A percentile compares a stretch with the other conserved stretches of the same genome.
Conservation (phyloP, 1,284 basidiomycete genomes). For the Ganoderma lingzhi region DNA sequence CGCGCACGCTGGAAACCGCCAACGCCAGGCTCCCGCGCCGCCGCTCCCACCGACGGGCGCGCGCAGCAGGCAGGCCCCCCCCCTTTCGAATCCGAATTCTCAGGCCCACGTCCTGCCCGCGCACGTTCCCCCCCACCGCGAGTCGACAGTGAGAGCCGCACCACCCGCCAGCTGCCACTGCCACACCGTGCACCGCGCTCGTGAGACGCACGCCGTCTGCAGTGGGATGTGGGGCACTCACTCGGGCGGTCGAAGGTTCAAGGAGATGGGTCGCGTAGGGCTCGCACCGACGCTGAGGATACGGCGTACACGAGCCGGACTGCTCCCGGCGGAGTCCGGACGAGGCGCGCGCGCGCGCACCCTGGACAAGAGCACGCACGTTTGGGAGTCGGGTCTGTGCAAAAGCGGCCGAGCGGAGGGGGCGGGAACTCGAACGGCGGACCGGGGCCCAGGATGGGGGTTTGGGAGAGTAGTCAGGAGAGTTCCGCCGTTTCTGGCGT, state of each 20-base stretch:
- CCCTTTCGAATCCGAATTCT: background rate
- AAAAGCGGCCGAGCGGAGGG: background rate
- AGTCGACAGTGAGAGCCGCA: slow-evolving; percentile 4
- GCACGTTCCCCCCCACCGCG: slow-evolving; percentile 5
- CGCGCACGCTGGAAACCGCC: background rate
- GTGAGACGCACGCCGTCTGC: background rate
- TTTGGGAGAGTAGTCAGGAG: background rate
- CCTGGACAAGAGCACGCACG: background rate
- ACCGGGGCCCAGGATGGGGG: background rate
- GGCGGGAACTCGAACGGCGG: background rate
- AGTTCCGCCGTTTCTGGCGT: slow-evolving; percentile 1
- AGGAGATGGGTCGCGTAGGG: background rate
- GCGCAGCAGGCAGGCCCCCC: slow-evolving; percentile 6
- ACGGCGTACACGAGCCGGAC: background rate
- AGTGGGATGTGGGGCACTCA: background rate
- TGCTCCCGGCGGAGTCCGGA: background rate
- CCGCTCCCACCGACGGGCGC: slow-evolving; percentile 10
- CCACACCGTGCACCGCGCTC: background rate
- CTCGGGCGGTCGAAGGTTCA: background rate
- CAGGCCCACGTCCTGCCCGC: slow-evolving; percentile 13
- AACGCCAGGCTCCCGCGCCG: background rate
- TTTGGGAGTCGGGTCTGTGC: slow-evolving; percentile 6
- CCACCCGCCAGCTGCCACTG: background rate
- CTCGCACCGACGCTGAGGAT: slow-evolving; percentile 1
- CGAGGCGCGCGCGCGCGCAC: background rate